These are phyloP conservation scores for Strigomonas culicis DNA, from an alignment of 208 protist species.

Conservation along the genomic window DNA sequence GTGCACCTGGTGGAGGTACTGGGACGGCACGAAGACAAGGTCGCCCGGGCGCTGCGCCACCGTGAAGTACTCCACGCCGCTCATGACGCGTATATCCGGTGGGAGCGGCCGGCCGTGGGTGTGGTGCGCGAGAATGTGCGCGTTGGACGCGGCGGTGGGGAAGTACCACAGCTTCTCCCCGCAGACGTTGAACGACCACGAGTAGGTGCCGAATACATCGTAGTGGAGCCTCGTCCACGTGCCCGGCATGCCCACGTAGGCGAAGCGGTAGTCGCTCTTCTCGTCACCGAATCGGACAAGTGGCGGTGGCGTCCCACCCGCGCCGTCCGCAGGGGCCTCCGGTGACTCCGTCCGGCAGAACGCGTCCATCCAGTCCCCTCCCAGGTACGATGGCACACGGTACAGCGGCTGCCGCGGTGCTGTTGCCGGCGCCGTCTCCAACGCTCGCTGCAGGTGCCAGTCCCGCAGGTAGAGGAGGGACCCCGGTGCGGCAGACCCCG, in stretches of 20 bases:
- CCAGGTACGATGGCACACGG: conserved; percentile 62
- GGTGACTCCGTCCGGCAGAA: conserved; percentile 26
- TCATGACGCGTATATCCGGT: conserved; percentile 58
- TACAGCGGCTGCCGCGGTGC: conserved; percentile 28
- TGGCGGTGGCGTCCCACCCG: neutral
- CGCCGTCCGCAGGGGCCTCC: neutral
- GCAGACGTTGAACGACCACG: conserved; percentile 85
- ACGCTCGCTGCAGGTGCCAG: conserved; percentile 66
- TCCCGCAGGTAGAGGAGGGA: conserved; percentile 61
- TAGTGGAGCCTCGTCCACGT: conserved; percentile 78
- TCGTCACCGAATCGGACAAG: conserved; percentile 51
- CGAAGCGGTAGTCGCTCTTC: conserved; percentile 77
- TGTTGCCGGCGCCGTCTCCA: conserved; percentile 32
- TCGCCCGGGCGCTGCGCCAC: conserved; percentile 72
- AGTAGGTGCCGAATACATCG: conserved; percentile 88
- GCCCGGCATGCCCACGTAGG: conserved; percentile 63
- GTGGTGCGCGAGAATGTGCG: conserved; percentile 26
- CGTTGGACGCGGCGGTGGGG: conserved; percentile 40
- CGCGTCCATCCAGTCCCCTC: conserved; percentile 73
- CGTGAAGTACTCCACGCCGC: conserved; percentile 32
- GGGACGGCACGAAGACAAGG: conserved; percentile 79
- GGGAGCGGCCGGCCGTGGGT: conserved; percentile 33
- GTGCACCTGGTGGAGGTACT: conserved; percentile 81
- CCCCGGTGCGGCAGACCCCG: neutral
- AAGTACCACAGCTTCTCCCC: conserved; percentile 87